phyloP scores from a whole-genome alignment of 352 stramenopile species.

The Globisporangium canariense region DNA sequence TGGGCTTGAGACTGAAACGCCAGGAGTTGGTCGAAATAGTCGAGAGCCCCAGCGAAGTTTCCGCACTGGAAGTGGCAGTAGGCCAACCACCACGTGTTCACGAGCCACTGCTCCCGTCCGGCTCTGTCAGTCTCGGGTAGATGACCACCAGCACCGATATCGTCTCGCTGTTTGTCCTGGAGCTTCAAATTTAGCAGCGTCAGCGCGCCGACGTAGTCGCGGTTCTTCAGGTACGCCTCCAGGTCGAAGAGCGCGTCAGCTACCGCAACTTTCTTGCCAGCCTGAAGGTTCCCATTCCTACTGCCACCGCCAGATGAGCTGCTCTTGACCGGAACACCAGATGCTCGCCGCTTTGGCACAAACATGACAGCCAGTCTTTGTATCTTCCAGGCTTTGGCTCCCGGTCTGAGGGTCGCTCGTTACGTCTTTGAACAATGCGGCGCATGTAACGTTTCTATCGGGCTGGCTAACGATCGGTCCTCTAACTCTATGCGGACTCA shows the following conservation, averaged over 20 bases:
- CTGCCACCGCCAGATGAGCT: not conserved
- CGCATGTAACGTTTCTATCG: no score
- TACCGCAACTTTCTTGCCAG: not conserved
- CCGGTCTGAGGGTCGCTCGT: no score
- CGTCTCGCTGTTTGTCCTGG: slow-evolving; percentile 13
- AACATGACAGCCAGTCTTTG: not conserved
- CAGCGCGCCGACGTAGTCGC: slow-evolving; percentile 24
- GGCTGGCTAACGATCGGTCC: no score
- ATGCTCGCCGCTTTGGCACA: not conserved
- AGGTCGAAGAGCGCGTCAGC: slow-evolving; percentile 14
- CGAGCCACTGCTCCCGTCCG: slow-evolving; percentile 13
- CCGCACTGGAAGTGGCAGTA: slow-evolving; percentile 70
- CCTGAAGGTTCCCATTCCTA: not conserved
- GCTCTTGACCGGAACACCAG: not conserved
- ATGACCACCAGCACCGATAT: not conserved
- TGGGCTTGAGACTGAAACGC: slow-evolving; percentile 7
- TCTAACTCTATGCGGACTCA: not conserved
- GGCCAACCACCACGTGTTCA: slow-evolving; percentile 61
- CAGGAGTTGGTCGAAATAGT: slow-evolving; percentile 52
- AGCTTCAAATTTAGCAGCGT: slow-evolving; percentile 20
- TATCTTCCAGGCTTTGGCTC: no score
- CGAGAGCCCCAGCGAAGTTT: slow-evolving; percentile 39
- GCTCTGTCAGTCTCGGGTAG: not conserved
- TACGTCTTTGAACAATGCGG: no score
- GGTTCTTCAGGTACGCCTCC: slow-evolving; percentile 21